Conservation (phyloP, 2,329 filamentous ascomycete species). For the Penicillium hesseltinei region DNA sequence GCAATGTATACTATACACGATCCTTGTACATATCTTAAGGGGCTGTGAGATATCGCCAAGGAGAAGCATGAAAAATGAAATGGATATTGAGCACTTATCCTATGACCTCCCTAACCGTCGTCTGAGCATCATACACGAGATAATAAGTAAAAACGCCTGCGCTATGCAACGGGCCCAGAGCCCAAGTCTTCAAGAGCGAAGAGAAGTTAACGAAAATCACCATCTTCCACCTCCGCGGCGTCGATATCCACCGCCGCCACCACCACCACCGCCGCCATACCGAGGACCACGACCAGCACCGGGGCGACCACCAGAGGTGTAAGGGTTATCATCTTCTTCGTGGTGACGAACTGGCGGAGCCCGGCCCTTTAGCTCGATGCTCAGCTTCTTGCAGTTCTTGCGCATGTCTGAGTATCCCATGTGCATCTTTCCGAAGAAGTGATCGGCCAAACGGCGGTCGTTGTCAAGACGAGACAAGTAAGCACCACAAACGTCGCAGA, state of each 20-base stretch:
- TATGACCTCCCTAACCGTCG: constrained; percentile 23
- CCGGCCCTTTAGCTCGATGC: constrained; percentile 78
- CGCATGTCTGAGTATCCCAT: constrained; percentile 97
- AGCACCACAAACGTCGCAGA: constrained; percentile 96
- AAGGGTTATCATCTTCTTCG: constrained; percentile 55
- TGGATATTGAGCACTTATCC: constrained; percentile 22
- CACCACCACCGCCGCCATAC: constrained; percentile 46
- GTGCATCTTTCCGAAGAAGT: constrained; percentile 99
- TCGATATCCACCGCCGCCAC: constrained; percentile 48
- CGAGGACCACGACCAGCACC: constrained; percentile 46
- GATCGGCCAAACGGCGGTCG: constrained; percentile 87
- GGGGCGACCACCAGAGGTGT: constrained; percentile 42
- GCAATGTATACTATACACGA: background rate
- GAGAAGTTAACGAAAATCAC: constrained; percentile 27
- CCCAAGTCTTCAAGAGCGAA: constrained; percentile 7
- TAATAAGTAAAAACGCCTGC: constrained; percentile 40
- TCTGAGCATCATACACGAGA: constrained; percentile 26
- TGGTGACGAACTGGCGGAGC: constrained; percentile 59
- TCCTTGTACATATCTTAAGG: background rate
- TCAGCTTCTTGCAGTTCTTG: constrained; percentile 83
- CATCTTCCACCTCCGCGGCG: constrained; percentile 43
- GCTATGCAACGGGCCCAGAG: constrained; percentile 40
- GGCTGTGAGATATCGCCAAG: background rate
- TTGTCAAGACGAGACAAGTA: constrained; percentile 92
- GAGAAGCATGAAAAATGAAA: constrained; percentile 11